Evolutionary conservation across 225 moss, liverwort and hornwort species (phyloP).

Genomic region (Pseudisothecium myosuroides): DNA sequence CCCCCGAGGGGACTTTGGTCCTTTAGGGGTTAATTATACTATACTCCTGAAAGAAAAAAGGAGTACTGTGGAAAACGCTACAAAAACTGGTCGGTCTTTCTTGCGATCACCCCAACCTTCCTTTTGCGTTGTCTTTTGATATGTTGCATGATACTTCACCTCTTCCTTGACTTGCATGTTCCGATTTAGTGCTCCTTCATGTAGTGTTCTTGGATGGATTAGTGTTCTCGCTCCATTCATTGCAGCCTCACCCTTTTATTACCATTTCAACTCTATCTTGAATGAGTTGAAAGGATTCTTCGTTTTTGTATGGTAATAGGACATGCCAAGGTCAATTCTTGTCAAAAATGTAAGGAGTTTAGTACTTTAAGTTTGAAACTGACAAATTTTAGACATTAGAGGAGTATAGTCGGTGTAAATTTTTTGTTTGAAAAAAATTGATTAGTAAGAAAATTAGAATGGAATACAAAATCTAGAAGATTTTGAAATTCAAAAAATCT

Average conservation of each 20-base stretch:
- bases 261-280: neutral
- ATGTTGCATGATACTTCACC: neutral
- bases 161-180: neutral
- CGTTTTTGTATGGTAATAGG: fast-evolving
- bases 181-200: fast-evolving
- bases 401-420: fast-evolving
- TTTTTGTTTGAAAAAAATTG: too few relatives aligned
- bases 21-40: too few relatives aligned
- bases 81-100: too few relatives aligned
- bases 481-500: neutral
- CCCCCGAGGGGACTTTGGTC: too few relatives aligned
- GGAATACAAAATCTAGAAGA: neutral
- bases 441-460: neutral
- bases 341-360: neutral
- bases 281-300: neutral
- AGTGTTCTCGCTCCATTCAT: fast-evolving
- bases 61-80: too few relatives aligned
- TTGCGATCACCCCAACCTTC: too few relatives aligned
- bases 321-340: neutral
- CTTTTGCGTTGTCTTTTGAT: neutral
- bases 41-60: too few relatives aligned
- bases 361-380: neutral
- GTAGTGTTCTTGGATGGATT: neutral
- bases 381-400: neutral
- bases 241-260: neutral